Percentiles rank a stretch among this genome's conserved stretches.
Evolutionary conservation across 225 moss, liverwort and hornwort genomes (phyloP).

Genomic region (Climacium dendroides): DNA sequence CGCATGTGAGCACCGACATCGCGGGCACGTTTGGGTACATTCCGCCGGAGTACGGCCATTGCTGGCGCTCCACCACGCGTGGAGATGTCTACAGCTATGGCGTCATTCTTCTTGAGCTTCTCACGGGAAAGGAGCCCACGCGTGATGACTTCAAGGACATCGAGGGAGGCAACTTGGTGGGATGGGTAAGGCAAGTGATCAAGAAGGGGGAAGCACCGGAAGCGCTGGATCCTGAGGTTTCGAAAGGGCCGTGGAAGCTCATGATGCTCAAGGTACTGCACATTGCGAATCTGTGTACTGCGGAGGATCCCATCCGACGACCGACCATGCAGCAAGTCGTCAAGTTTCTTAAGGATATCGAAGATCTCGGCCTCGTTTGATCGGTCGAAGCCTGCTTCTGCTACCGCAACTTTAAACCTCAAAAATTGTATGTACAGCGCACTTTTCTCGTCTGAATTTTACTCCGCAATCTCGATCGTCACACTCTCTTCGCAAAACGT

Average conservation of each 20-base stretch:
- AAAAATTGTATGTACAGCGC: background rate
- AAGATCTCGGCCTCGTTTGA: slow-evolving; percentile 11
- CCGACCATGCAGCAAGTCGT: slow-evolving; percentile 60
- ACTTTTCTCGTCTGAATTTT: background rate
- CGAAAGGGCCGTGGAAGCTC: slow-evolving; percentile 21
- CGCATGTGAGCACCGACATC: slow-evolving; percentile 53
- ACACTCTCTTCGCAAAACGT: background rate
- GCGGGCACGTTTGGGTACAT: slow-evolving; percentile 50
- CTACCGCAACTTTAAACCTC: background rate
- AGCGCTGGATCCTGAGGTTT: slow-evolving; percentile 26
- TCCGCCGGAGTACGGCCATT: slow-evolving; percentile 46
- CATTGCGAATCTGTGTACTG: slow-evolving; percentile 40
- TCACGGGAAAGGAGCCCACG: slow-evolving; percentile 54
- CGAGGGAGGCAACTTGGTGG: slow-evolving; percentile 44
- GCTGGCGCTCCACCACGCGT: slow-evolving; percentile 42
- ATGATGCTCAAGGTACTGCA: slow-evolving; percentile 43
- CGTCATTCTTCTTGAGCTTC: slow-evolving; percentile 47
- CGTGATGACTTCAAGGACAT: slow-evolving; percentile 45
- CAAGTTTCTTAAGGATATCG: slow-evolving; percentile 40
- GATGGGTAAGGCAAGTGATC: slow-evolving; percentile 39
- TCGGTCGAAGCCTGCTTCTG: background rate
- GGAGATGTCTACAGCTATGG: slow-evolving; percentile 57
- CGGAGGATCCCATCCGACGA: slow-evolving; percentile 42
- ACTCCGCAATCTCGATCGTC: background rate
- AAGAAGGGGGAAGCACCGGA: slow-evolving; percentile 30